Evolutionary conservation across 768 basidiomycete genomes (phyloP).

Genomic region (Coprinopsis marcescibilis): DNA sequence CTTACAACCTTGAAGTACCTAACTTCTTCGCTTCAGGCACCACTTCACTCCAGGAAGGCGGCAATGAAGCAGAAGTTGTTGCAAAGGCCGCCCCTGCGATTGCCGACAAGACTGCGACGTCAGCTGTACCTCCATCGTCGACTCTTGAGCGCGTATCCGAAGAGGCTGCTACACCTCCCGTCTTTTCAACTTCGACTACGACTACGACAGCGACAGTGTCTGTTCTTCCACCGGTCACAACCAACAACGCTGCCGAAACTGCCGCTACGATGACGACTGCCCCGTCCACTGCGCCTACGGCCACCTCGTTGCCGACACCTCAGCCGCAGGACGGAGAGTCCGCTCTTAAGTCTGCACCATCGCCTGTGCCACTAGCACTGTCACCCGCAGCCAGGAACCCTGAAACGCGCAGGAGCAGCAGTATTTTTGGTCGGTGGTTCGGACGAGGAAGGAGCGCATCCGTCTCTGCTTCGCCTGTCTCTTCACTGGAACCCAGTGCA

Average conservation of each 20-base stretch:
- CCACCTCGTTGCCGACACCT: neutral
- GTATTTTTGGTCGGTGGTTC: constrained; percentile 9
- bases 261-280: neutral
- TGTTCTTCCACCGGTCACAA: neutral
- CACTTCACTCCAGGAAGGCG: too few relatives aligned
- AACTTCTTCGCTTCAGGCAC: too few relatives aligned
- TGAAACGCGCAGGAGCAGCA: neutral
- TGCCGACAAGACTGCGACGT: too few relatives aligned
- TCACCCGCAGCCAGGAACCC: neutral
- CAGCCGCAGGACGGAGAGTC: neutral
- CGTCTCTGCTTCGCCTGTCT: too few relatives aligned
- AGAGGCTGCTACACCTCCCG: neutral
- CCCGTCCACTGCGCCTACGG: neutral
- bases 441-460: constrained; percentile 5
- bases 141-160: too few relatives aligned
- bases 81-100: too few relatives aligned
- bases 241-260: neutral
- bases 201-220: neutral
- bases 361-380: neutral
- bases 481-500: neutral
- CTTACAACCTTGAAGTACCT: too few relatives aligned
- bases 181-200: neutral
- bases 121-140: too few relatives aligned
- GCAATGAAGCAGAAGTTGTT: too few relatives aligned
- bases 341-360: neutral